Percentiles rank a stretch among this genome's conserved stretches.
Conservation (phyloP, 176 grass and related monocot genomes). For the Triticum turgidum region DNA sequence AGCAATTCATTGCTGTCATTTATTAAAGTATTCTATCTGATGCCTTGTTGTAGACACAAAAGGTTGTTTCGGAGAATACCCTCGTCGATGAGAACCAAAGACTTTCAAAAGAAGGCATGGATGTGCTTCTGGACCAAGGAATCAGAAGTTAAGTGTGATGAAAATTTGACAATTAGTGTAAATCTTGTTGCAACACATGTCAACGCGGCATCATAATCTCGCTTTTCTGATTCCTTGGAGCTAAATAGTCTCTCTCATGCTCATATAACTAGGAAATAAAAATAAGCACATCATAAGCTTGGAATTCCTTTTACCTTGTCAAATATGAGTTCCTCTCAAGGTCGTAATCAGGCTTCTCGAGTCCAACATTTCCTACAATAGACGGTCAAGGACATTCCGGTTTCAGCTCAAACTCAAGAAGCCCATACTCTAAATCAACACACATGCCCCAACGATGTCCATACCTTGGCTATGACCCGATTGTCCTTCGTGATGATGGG, state of each 20-base stretch:
- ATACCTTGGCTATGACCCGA: conserved; percentile 59
- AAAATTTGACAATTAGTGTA: conserved; percentile 36
- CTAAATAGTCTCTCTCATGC: neutral
- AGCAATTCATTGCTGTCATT: neutral
- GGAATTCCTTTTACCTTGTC: no score
- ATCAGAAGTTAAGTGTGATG: conserved; percentile 95
- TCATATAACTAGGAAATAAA: neutral
- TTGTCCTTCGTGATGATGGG: conserved; percentile 44
- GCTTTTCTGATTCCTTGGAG: neutral
- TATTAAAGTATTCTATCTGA: conserved; percentile 31
- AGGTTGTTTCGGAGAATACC: conserved; percentile 99
- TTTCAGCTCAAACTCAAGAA: conserved; percentile 13
- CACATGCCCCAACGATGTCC: no score
- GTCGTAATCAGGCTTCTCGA: conserved; percentile 31
- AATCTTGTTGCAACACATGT: neutral
- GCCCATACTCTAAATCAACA: neutral
- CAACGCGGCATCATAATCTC: no score
- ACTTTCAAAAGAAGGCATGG: conserved; percentile 74
- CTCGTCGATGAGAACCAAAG: conserved; percentile 95
- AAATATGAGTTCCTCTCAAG: conserved; percentile 48
- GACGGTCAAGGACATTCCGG: neutral
- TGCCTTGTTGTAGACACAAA: conserved; percentile 92
- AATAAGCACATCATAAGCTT: no score
- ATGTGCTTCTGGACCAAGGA: conserved; percentile 72
- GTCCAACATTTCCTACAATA: conserved; percentile 54